phyloP scores from a whole-genome alignment of 805 yeast species.

The Spathaspora arborariae region DNA sequence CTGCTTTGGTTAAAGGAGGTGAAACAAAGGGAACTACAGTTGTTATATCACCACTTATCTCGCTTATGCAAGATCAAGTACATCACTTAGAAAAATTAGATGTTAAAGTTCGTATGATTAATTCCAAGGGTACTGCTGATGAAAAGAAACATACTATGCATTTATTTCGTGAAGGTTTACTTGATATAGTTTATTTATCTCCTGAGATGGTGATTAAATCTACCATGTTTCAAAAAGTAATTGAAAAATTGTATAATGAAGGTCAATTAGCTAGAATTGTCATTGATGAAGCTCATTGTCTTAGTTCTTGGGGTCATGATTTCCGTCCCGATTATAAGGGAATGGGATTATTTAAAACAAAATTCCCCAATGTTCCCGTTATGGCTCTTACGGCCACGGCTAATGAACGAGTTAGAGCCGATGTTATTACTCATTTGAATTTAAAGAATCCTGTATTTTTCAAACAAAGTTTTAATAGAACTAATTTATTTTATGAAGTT shows the following conservation, averaged over 20 bases:
- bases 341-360: constrained; percentile 64
- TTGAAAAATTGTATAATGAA: constrained; percentile 52
- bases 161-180: constrained; percentile 57
- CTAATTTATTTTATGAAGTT: constrained; percentile 79
- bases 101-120: constrained; percentile 84
- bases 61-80: constrained; percentile 97
- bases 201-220: constrained; percentile 93
- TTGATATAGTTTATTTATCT: constrained; percentile 80
- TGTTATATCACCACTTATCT: constrained; percentile 90
- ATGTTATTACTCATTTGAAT: constrained; percentile 75
- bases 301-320: constrained; percentile 98
- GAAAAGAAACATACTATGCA: constrained; percentile 63
- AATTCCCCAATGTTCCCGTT: constrained; percentile 78
- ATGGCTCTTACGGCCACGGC: constrained; percentile 99
- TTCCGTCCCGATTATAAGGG: constrained; percentile 94
- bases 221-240: constrained; percentile 58
- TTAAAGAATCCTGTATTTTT: constrained; percentile 59
- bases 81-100: constrained; percentile 65
- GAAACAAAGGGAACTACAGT: constrained; percentile 78
- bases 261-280: constrained; percentile 76
- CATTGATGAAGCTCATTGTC: constrained; percentile 98
- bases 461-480: constrained; percentile 89
- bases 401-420: constrained; percentile 81
- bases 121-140: constrained; percentile 63
- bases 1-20: constrained; percentile 86